Evolutionary conservation across 805 yeast species (phyloP), one percentile per base, ranked within the genome.

Genomic region (Ogataea methanolica): DNA sequence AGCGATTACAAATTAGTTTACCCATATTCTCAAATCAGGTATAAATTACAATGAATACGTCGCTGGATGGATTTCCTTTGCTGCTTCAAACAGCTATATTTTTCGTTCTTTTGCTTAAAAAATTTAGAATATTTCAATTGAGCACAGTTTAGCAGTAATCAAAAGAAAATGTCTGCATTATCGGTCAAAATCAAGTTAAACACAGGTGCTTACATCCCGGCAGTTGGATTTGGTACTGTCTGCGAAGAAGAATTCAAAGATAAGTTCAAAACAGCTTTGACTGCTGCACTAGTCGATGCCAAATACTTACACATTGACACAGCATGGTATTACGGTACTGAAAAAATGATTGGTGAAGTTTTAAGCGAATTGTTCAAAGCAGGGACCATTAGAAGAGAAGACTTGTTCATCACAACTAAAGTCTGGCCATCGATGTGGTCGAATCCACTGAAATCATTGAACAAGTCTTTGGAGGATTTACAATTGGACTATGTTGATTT

Each of bases 331-430:
- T 77, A 77, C 50, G 75, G 72, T 0, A 68, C 75, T 4, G 80
- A 75, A 53, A 56, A 59, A 33, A 57, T 61, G 46, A 62, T 75
- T 42, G 79, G 79, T 1, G 65, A 72, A 48, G 77, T 70, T 52
- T 64, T 82, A 50, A 70, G 73, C 45, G 74, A 74, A 49, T 62
- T 76, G 47, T 67, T 79, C 49, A 73, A 65, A 15, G 74, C 71
- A 48, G 77, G 79, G 12, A 57, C 61, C 16, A 63, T 75, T 43
- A 72, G 72, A 54, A 68, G 83, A 59, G 78, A 78, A 52, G 77
- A 74, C 47, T 53, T 87, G 17, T 87, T 83, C 57, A 70, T 87
- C 56, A 85, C 92, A 54, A 85, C 94, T 51, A 87, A 87, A 63
- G 74, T 86, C 46, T 80, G 85, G 79, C 79, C 79, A 1, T 65